phyloP scores from a whole-genome alignment of 2,329 filamentous ascomycete species.

The Escovopsis sp. region DNA sequence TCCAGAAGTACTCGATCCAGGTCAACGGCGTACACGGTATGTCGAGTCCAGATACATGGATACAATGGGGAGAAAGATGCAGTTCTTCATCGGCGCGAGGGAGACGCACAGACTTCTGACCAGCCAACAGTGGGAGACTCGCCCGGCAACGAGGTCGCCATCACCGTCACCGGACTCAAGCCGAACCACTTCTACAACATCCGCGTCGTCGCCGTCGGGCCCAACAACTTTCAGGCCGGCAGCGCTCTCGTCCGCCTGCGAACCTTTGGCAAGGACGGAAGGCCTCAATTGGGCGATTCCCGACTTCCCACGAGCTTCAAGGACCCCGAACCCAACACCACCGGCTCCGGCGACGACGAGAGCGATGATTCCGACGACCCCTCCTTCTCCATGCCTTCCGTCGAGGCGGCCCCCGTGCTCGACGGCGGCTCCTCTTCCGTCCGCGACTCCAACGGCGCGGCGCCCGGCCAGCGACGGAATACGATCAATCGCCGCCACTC shows the following conservation, averaged over 20 bases:
- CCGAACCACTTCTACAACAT: constrained; percentile 88
- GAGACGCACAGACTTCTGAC: too few species aligned
- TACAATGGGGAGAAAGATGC: too few species aligned
- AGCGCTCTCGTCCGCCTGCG: constrained; percentile 73
- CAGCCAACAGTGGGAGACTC: constrained; percentile 67
- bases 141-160: constrained; percentile 36
- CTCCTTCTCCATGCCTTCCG: constrained; percentile 33
- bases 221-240: constrained; percentile 82
- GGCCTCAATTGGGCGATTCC: constrained; percentile 41
- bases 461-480: constrained; percentile 23
- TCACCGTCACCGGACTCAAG: constrained; percentile 75
- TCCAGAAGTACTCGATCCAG: constrained; percentile 79
- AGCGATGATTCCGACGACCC: constrained; percentile 31
- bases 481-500: constrained; percentile 64
- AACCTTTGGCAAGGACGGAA: constrained; percentile 53
- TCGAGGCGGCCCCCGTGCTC: constrained; percentile 47
- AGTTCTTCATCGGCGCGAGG: too few species aligned
- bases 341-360: constrained; percentile 23
- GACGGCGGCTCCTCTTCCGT: constrained; percentile 44
- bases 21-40: constrained; percentile 84
- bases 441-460: constrained; percentile 44
- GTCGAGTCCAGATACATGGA: too few species aligned
- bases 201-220: constrained; percentile 78
- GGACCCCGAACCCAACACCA: constrained; percentile 31
- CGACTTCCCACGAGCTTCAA: constrained; percentile 41